Percentiles rank a stretch among this genome's conserved stretches.
phyloP scores from a whole-genome alignment of 2,329 filamentous ascomycete species.

The Fusarium poae region DNA sequence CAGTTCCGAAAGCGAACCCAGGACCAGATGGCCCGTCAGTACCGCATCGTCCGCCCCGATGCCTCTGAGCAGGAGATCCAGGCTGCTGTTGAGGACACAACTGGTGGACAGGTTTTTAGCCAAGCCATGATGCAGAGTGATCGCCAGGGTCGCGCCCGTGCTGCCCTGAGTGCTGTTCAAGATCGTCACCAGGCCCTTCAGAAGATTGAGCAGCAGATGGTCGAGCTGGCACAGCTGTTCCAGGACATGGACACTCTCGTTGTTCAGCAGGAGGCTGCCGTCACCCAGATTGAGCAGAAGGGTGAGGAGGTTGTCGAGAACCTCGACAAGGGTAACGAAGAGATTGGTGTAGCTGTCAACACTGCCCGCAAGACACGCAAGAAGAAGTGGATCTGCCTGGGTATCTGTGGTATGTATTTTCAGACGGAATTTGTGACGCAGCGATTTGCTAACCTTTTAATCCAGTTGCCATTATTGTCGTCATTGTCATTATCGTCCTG shows the following conservation, averaged over 20 bases:
- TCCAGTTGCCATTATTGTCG: conserved; percentile 64
- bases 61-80: conserved; percentile 82
- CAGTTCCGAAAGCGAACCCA: conserved; percentile 83
- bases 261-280: conserved; percentile 84
- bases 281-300: conserved; percentile 86
- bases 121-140: conserved; percentile 87
- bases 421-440: neutral
- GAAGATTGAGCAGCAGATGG: conserved; percentile 92
- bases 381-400: conserved; percentile 98
- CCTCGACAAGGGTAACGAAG: conserved; percentile 84
- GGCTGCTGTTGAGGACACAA: conserved; percentile 79
- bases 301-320: conserved; percentile 88
- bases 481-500: conserved; percentile 66
- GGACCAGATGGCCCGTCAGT: conserved; percentile 89
- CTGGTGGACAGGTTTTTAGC: conserved; percentile 84
- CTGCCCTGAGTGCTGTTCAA: conserved; percentile 82
- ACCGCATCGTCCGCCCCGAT: conserved; percentile 87
- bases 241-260: conserved; percentile 89
- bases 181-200: conserved; percentile 87
- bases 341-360: conserved; percentile 84
- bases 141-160: conserved; percentile 83
- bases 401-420: conserved; percentile 71
- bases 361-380: conserved; percentile 84
- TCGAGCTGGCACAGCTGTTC: conserved; percentile 88
- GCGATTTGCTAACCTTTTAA: conserved; percentile 46